Conservation (phyloP, 192 early-diverging fungal species). For the Podila clonocystis region DNA sequence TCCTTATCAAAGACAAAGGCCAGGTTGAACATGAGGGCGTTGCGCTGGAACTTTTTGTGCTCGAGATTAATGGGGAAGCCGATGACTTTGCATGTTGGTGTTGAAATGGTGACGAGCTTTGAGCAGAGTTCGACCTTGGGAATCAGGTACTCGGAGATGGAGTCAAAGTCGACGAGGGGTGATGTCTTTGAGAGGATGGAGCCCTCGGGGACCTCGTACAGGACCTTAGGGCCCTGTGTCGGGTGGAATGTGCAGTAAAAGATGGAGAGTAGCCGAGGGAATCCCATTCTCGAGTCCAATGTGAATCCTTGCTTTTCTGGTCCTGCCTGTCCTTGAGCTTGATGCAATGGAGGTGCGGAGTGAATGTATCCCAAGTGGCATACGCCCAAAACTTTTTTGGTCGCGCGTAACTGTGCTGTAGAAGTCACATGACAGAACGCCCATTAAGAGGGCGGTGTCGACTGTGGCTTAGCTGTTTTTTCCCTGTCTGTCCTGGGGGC, state of each 20-base stretch:
- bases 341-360: neutral
- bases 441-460: neutral
- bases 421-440: neutral
- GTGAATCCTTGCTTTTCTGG: too few relatives aligned
- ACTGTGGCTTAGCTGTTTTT: neutral
- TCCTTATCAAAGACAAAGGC: slow-evolving; percentile 93
- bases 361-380: neutral
- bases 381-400: neutral
- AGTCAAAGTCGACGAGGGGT: slow-evolving; percentile 77
- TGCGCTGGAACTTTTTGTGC: slow-evolving; percentile 77
- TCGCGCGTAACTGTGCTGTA: neutral
- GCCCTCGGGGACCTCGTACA: slow-evolving; percentile 81
- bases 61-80: slow-evolving; percentile 80
- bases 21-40: slow-evolving; percentile 91
- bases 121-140: slow-evolving; percentile 83
- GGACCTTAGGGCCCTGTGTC: slow-evolving; percentile 77
- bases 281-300: slow-evolving; percentile 17
- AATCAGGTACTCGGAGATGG: slow-evolving; percentile 85
- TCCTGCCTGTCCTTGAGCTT: neutral
- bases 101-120: slow-evolving; percentile 78
- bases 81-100: slow-evolving; percentile 75
- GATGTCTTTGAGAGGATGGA: slow-evolving; percentile 62
- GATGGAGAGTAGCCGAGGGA: slow-evolving; percentile 75
- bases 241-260: slow-evolving; percentile 87
- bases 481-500: neutral